Evolutionary conservation across 768 basidiomycete species (phyloP).

Genomic region (Termitomyces sp.): DNA sequence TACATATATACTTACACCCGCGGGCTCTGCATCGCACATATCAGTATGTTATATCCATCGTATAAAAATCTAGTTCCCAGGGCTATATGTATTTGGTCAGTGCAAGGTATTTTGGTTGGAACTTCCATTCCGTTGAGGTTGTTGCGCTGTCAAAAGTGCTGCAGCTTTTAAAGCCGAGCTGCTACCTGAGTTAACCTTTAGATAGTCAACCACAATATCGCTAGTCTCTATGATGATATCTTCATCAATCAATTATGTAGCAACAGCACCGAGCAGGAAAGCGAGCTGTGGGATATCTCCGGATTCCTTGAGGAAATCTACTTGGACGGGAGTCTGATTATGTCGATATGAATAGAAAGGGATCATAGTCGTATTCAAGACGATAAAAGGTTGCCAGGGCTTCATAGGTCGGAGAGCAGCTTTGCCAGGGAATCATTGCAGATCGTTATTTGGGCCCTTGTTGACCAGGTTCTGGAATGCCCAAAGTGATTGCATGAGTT

Average conservation of each 20-base stretch:
- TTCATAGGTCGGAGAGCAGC: constrained; percentile 7
- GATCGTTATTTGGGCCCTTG: constrained; percentile 5
- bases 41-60: neutral
- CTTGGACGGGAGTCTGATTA: constrained; percentile 4
- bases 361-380: neutral
- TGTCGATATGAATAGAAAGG: constrained; percentile 1
- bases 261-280: neutral
- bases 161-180: neutral
- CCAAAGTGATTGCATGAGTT: constrained; percentile 8
- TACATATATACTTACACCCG: constrained; percentile 7
- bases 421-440: constrained; percentile 1
- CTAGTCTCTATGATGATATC: neutral
- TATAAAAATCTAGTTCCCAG: too few species aligned
- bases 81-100: too few species aligned
- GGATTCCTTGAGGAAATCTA: neutral
- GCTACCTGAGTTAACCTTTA: neutral
- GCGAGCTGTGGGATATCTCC: constrained; percentile 3
- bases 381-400: constrained; percentile 3
- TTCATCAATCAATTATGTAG: neutral
- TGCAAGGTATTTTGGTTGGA: neutral
- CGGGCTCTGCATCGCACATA: neutral
- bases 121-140: neutral
- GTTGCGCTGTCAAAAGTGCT: neutral
- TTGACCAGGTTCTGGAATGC: constrained; percentile 7
- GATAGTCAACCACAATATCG: neutral